Evolutionary conservation across 495 filamentous ascomycete species (phyloP), one percentile per base, ranked within the genome.

Genomic region (Lepraria neglecta): DNA sequence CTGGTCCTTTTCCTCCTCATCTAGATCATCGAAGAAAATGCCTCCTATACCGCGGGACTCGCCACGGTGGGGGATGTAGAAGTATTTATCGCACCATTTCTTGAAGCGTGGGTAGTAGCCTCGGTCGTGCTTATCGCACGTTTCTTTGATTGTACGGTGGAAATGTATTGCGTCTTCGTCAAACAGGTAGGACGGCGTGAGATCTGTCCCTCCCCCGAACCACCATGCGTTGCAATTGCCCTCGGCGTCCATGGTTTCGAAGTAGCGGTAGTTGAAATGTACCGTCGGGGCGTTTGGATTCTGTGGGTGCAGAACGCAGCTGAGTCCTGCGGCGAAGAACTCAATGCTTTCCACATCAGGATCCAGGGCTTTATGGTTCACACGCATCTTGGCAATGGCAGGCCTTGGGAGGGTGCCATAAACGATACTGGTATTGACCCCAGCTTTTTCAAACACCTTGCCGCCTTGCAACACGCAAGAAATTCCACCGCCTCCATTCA

Each of bases 281-380:
- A 99, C 92, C 0, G 94, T 99, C 0, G 94, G 94, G 21, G 92
- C 92, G 86, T 95, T 95, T 30, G 94, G 94, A 74, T 99, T 99
- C 40, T 82, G 75, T 7, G 94, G 94, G 72, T 97, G 94, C 27
- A 97, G 76, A 55, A 99, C 91, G 69, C 97, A 78, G 64, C 91
- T 96, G 47, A 99, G 75, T 3, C 94, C 94, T 1, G 94, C 88
- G 21, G 91, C 94, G 72, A 97, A 99, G 82, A 97, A 99, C 59
- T 87, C 87, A 50, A 99, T 77, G 46, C 81, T 87, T 30, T 92
- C 87, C 24, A 85, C 86, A 46, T 86, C 84, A 6, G 87, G 77
- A 56, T 87, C 85, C 35, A 99, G 81, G 44, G 87, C 91, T 77
- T 96, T 96, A 78, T 97, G 94, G 72, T 97, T 88, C 28, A 84